Percentiles rank a stretch among this genome's conserved stretches.
Conservation (phyloP, 208 protist species). For the Tetramitus jugosus region DNA sequence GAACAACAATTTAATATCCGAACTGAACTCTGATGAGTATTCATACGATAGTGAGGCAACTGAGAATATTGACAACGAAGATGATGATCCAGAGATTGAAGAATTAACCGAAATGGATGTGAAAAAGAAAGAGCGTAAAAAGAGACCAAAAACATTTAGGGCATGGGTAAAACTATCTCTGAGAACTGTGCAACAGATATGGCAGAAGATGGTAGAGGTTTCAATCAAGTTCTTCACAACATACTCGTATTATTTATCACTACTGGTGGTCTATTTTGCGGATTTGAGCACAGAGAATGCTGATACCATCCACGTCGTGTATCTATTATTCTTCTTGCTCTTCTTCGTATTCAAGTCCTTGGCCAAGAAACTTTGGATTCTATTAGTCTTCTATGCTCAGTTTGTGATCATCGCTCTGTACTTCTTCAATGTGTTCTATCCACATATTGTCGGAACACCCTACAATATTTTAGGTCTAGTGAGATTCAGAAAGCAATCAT, state of each 20-base stretch:
- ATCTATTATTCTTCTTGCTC: background rate
- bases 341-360: constrained; percentile 5
- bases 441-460: too few relatives aligned
- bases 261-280: background rate
- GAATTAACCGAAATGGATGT: background rate
- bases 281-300: background rate
- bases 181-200: too few relatives aligned
- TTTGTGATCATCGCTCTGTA: background rate
- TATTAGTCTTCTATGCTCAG: background rate
- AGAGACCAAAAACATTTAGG: background rate
- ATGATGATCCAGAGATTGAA: background rate
- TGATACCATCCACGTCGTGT: background rate
- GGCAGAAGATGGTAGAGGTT: background rate
- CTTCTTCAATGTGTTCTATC: constrained; percentile 7
- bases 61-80: background rate
- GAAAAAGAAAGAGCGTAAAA: background rate
- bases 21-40: background rate
- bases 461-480: constrained; percentile 4
- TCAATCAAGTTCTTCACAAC: background rate
- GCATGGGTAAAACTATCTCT: background rate
- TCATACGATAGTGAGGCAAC: background rate
- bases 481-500: background rate
- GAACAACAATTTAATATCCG: background rate
- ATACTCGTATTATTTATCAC: background rate
- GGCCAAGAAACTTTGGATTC: constrained; percentile 7